phyloP scores from a whole-genome alignment of 108 stramenopile genomes.

The Nannochloropsis salina region DNA sequence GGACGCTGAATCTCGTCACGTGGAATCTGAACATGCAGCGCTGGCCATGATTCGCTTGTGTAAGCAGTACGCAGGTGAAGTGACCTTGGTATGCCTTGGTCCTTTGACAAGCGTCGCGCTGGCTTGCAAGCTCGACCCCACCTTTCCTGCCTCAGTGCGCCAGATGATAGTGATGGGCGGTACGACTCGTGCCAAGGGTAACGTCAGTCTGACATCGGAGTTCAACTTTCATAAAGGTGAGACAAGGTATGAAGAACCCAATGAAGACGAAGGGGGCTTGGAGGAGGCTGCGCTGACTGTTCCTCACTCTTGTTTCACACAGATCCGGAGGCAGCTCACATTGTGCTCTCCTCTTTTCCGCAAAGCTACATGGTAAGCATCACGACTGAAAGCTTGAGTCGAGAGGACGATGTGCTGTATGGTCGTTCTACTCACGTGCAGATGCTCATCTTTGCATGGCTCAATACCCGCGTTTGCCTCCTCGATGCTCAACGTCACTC shows the following conservation, averaged over 20 bases:
- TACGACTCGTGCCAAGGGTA: neutral
- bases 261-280: too few species aligned
- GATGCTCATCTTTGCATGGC: too few species aligned
- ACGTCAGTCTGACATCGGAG: constrained; percentile 7
- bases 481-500: neutral
- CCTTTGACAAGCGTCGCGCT: constrained; percentile 16
- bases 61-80: constrained; percentile 21
- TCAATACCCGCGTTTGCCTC: neutral
- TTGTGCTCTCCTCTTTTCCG: constrained; percentile 13
- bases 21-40: neutral
- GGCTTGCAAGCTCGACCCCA: constrained; percentile 14
- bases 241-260: neutral
- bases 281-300: too few species aligned
- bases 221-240: constrained; percentile 14
- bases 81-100: constrained; percentile 1
- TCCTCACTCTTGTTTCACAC: neutral
- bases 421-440: neutral
- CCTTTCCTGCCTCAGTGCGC: neutral
- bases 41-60: neutral
- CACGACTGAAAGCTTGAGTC: too few species aligned
- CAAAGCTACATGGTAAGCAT: neutral
- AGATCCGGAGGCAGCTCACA: constrained; percentile 20
- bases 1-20: neutral
- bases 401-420: neutral
- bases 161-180: constrained; percentile 14